A percentile compares a stretch with the other conserved stretches of the same genome.
Conservation (phyloP, 768 basidiomycete species). For the Lactarius pseudohatsudake region DNA sequence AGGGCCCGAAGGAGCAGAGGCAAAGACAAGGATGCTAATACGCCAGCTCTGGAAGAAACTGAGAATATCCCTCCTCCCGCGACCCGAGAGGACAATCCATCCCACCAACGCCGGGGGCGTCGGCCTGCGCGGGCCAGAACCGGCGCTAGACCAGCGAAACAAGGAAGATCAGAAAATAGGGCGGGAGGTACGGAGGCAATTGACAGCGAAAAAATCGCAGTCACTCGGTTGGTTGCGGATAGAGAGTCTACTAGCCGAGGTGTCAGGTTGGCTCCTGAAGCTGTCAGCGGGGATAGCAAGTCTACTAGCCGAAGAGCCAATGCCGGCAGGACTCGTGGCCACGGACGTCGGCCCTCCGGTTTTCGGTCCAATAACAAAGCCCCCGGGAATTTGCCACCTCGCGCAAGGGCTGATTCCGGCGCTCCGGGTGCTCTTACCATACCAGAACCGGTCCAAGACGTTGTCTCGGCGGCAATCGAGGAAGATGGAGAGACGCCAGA, state of each 20-base stretch:
- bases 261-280: not conserved
- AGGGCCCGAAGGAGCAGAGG: conserved; percentile 12
- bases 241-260: not conserved
- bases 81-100: conserved; percentile 1
- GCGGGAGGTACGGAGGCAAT: not conserved
- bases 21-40: not conserved
- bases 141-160: not conserved
- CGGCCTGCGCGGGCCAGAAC: not conserved
- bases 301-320: not conserved
- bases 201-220: not conserved
- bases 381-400: not conserved
- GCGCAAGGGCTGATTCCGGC: not conserved
- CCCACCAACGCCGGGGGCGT: conserved; percentile 8
- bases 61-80: conserved; percentile 18
- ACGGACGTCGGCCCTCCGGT: not conserved
- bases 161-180: conserved; percentile 1
- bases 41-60: not conserved
- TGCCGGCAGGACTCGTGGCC: not conserved
- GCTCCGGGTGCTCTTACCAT: not conserved
- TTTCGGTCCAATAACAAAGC: not conserved
- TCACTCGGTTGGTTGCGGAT: not conserved
- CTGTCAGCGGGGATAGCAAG: not conserved
- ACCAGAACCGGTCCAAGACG: not conserved
- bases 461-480: not conserved
- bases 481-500: conserved; percentile 7